Base-by-base conservation (phyloP, 108 stramenopile genomes). In the Parmales sp. region DNA sequence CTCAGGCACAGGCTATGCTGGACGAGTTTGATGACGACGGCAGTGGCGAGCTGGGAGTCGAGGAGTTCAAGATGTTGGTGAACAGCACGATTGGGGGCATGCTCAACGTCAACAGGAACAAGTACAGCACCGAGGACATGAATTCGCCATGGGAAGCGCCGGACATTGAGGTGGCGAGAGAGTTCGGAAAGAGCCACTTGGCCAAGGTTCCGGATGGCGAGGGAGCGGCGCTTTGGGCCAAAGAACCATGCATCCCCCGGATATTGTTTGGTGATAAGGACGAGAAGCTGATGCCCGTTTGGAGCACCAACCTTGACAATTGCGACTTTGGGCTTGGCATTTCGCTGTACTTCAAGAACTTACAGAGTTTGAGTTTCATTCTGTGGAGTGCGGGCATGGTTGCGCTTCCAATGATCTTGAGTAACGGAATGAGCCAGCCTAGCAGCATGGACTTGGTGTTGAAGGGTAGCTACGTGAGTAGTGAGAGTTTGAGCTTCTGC, bases 31-130 rank as follows among this genome's bases (percentile, higher is more conserved):
- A 60, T 34, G 54, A 60, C 2, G 54, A 60, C 31, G 20, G 20
- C 16, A 60, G 31, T 16, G 54, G 54, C 3, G 54, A 60, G 54
- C 54, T 60, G 29, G 54, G 54, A 13, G 54, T 60, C 4, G 54
- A 60, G 54, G 54, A 60, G 54, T 60, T 60, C 54, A 60, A 60
- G 54, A 28, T 60, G 7, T 34, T 60, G 13, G 54, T 60, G 31
- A 60, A 60, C 28, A 19, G n/a, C 28, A 60, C 54, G 5, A 6
- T 34, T 7, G 54, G 54, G 1, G 54, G 54, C 13, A 60, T 28
- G 16, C 54, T 60, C 54, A 60, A 60, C 54, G 18, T 20, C 26
- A 60, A 60, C 54, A 60, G 54, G 54, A 60, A 60, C 54, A 60
- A 60, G 54, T 60, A 60, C 54, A 34, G 31, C 29, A 16, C 13